These are phyloP conservation scores for Lasiosphaeria hispida DNA, from an alignment of 495 filamentous ascomycete species.

Conservation along the genomic window DNA sequence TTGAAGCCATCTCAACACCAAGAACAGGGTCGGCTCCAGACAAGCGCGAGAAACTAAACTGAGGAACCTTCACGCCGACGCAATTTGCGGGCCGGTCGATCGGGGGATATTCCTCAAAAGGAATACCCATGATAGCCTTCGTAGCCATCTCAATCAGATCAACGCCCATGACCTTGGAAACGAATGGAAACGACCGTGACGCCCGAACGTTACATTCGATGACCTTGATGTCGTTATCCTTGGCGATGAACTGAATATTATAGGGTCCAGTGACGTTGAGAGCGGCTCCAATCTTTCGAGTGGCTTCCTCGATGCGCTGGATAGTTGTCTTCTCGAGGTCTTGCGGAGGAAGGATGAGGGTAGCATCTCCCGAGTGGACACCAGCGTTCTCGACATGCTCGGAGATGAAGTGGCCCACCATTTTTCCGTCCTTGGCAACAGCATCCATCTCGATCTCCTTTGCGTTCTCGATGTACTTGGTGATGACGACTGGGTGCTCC, in stretches of 20 bases:
- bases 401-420: conserved; percentile 89
- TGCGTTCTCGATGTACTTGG: conserved; percentile 96
- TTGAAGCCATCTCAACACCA: conserved; percentile 98
- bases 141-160: conserved; percentile 99
- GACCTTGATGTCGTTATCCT: conserved; percentile 99
- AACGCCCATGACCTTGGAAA: conserved; percentile 98
- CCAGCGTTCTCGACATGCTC: conserved; percentile 96
- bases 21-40: conserved; percentile 95
- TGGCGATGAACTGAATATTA: conserved; percentile 99
- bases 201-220: conserved; percentile 98
- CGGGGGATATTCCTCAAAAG: conserved; percentile 77
- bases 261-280: conserved; percentile 95
- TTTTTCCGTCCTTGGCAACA: conserved; percentile 80
- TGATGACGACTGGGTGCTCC: conserved; percentile 97
- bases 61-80: conserved; percentile 95
- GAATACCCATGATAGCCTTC: conserved; percentile 88
- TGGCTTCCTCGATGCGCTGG: conserved; percentile 87
- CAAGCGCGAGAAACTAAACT: conserved; percentile 96
- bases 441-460: conserved; percentile 98
- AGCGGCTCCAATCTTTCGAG: conserved; percentile 89
- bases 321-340: conserved; percentile 90
- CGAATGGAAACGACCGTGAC: conserved; percentile 95
- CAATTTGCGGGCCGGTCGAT: conserved; percentile 72
- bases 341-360: conserved; percentile 89
- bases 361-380: conserved; percentile 95